These are phyloP conservation scores for Lentinula lateritia DNA, from an alignment of 768 basidiomycete species.

Conservation along the genomic window DNA sequence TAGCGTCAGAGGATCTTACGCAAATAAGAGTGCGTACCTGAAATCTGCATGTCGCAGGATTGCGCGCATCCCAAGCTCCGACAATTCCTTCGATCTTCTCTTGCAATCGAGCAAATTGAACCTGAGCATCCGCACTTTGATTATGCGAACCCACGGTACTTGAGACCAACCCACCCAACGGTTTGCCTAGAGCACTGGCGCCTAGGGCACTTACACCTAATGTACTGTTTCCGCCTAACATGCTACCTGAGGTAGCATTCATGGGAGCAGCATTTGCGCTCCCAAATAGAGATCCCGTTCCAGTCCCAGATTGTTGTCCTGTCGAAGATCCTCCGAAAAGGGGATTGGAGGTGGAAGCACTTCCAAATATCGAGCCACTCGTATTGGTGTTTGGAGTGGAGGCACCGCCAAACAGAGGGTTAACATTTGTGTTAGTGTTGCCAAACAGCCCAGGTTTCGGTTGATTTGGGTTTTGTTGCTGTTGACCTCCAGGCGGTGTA, in stretches of 20 bases:
- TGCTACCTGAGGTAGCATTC: conserved; percentile 21
- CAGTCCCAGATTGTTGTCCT: neutral
- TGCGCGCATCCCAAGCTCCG: conserved; percentile 50
- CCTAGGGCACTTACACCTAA: conserved; percentile 27
- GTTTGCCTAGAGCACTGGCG: conserved; percentile 14
- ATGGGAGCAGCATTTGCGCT: conserved; percentile 21
- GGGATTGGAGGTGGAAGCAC: conserved; percentile 18
- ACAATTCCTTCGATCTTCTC: conserved; percentile 61
- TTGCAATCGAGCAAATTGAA: conserved; percentile 46
- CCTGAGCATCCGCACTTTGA: conserved; percentile 55
- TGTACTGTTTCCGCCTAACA: conserved; percentile 17
- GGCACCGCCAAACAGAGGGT: conserved; percentile 16
- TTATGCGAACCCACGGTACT: conserved; percentile 29
- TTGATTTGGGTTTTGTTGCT: conserved; percentile 9
- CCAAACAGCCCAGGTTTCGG: conserved; percentile 10
- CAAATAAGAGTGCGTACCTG: conserved; percentile 45
- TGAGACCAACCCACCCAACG: conserved; percentile 21
- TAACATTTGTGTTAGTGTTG: conserved; percentile 6
- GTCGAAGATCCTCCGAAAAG: conserved; percentile 9
- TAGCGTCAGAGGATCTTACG: neutral
- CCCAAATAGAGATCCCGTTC: conserved; percentile 21
- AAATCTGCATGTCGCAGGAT: conserved; percentile 69
- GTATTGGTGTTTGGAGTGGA: neutral
- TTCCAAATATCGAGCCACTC: conserved; percentile 23
- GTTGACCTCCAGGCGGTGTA: conserved; percentile 11